Base-by-base conservation (phyloP, 2,329 filamentous ascomycete species). In the Esteya vermicola region DNA sequence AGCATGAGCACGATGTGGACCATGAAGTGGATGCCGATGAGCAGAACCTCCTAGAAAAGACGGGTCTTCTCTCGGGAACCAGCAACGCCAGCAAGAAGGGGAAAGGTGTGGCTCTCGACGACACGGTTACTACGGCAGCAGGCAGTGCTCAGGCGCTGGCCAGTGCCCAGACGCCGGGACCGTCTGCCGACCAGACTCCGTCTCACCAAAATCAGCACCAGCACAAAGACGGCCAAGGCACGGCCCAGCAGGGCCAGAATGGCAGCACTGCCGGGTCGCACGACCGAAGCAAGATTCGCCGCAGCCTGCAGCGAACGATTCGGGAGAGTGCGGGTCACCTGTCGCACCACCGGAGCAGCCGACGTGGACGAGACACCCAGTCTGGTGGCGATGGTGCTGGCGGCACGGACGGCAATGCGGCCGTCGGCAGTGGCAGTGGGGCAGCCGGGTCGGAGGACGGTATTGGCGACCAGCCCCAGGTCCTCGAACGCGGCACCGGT, bases 301-400 rank as follows among this genome's bases (percentile, higher is more conserved):
- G 86, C 45, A 94, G 86, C 55, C 64, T 96, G 13, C 89, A 95
- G 51, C 82, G 86, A 42, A 94, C 88, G 12, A 70, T 96, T 43
- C 76, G 91, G 47, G 89, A 96, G 51, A 72, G 81, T 62, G 81
- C 66, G 51, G 80, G 65, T 43, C 78, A 68, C 59, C 71, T 68
- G 51, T 73, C 68, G 16, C 74, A 73, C 51, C 79, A 84, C 50
- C 76, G 83, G 25, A n/a, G n/a, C n/a, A n/a, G n/a, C n/a, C n/a
- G n/a, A n/a, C n/a, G n/a, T n/a, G n/a, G n/a, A n/a, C n/a, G n/a
- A n/a, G n/a, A n/a, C n/a, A n/a, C n/a, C n/a, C n/a, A n/a, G n/a
- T n/a, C n/a, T n/a, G n/a, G n/a, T n/a, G n/a, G n/a, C n/a, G n/a
- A n/a, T n/a, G n/a, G n/a, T n/a, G n/a, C n/a, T n/a, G n/a, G n/a